phyloP scores from a whole-genome alignment of 805 yeast genomes.

The Sporopachydermia lactativora region DNA sequence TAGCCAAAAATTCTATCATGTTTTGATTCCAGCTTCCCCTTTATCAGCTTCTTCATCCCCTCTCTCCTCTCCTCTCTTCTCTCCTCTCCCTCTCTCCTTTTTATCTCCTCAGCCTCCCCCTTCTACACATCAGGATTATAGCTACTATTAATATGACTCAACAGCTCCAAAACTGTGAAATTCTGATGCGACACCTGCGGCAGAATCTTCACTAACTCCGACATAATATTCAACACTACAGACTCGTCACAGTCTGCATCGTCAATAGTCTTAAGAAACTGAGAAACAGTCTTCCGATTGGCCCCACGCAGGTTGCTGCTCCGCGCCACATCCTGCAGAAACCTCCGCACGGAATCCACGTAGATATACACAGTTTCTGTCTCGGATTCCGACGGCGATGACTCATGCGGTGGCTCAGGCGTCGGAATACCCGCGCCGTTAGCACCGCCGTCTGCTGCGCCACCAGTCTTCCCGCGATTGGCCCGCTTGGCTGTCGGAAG shows the following conservation, averaged over 20 bases:
- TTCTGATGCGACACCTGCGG: background rate
- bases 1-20: too few relatives aligned
- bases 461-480: background rate
- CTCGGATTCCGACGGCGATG: background rate
- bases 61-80: too few relatives aligned
- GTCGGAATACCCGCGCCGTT: too few relatives aligned
- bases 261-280: background rate
- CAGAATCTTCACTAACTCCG: conserved; percentile 1
- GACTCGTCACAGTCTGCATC: background rate
- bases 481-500: background rate
- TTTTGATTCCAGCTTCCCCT: too few relatives aligned
- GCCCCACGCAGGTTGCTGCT: background rate
- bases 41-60: too few relatives aligned
- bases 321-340: background rate
- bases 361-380: background rate
- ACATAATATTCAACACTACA: background rate
- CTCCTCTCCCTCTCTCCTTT: too few relatives aligned
- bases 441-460: background rate
- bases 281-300: background rate
- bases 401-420: too few relatives aligned
- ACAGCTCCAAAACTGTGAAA: background rate
- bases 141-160: conserved; percentile 1
- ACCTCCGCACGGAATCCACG: background rate
- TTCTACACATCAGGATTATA: too few relatives aligned
- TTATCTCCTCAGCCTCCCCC: too few relatives aligned